phyloP scores from a whole-genome alignment of 2,329 filamentous ascomycete species.

The Colletotrichum chrysophilum region DNA sequence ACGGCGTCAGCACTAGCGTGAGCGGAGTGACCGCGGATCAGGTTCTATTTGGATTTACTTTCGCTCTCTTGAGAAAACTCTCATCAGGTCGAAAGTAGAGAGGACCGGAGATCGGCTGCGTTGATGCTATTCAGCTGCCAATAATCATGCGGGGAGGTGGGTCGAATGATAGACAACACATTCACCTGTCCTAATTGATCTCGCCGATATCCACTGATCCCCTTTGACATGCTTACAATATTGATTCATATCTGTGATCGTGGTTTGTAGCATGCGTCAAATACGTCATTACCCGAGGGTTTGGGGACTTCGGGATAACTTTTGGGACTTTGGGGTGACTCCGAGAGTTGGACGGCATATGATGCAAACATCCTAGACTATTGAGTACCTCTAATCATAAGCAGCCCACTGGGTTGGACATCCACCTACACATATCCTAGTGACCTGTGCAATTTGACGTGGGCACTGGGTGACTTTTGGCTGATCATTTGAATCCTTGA shows the following conservation, averaged over 20 bases:
- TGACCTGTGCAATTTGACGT: fast-evolving
- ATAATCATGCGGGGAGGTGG: not conserved
- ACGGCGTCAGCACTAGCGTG: not conserved
- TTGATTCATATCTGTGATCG: not conserved
- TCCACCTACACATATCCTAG: not conserved
- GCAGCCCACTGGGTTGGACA: not conserved
- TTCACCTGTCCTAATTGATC: not conserved
- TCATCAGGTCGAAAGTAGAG: not conserved
- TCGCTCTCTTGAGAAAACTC: not conserved
- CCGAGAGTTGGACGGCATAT: not conserved
- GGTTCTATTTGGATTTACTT: not conserved
- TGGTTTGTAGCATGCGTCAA: not conserved
- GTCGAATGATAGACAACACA: not conserved
- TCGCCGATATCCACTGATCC: not conserved
- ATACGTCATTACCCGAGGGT: not conserved
- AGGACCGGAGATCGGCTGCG: fast-evolving
- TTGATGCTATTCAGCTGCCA: not conserved
- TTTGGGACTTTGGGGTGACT: not conserved
- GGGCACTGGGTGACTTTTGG: not conserved
- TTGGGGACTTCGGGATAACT: not conserved
- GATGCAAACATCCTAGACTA: not conserved
- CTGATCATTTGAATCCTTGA: not conserved
- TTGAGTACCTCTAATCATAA: not conserved
- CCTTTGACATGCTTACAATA: not conserved
- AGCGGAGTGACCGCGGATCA: not conserved